A percentile compares a stretch with the other conserved stretches of the same genome.
Conservation (phyloP, 257 asterid genomes). For the Nemophila menziesii region DNA sequence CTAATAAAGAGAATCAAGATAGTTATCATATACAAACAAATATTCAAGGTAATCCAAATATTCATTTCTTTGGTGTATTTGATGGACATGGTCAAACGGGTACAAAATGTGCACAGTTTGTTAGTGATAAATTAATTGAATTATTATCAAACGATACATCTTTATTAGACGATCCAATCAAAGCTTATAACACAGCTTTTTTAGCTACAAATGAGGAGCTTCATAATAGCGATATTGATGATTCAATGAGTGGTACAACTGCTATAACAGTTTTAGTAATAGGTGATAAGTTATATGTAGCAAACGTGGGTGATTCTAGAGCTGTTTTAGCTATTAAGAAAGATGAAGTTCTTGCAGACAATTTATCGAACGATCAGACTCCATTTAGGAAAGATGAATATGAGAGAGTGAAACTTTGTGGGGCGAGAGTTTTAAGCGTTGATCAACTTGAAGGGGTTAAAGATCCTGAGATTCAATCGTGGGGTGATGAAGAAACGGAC, state of each 20-base stretch:
- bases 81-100: conserved; percentile 90
- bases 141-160: conserved; percentile 38
- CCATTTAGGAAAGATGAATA: conserved; percentile 94
- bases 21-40: conserved; percentile 54
- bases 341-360: conserved; percentile 50
- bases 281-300: conserved; percentile 72
- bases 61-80: conserved; percentile 92
- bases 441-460: conserved; percentile 93
- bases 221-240: conserved; percentile 60
- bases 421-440: conserved; percentile 87
- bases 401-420: conserved; percentile 78
- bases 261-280: conserved; percentile 69
- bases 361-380: conserved; percentile 74
- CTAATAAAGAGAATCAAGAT: conserved; percentile 81
- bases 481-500: conserved; percentile 90
- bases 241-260: conserved; percentile 95
- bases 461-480: conserved; percentile 75
- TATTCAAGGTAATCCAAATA: conserved; percentile 68
- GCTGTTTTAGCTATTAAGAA: conserved; percentile 81
- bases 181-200: conserved; percentile 65
- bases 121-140: conserved; percentile 67
- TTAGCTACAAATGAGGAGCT: conserved; percentile 68
- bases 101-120: conserved; percentile 66
- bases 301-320: conserved; percentile 91
- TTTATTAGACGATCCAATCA: conserved; percentile 71